Base-by-base conservation (phyloP, 2,329 filamentous ascomycete genomes). In the Nemania sp. region DNA sequence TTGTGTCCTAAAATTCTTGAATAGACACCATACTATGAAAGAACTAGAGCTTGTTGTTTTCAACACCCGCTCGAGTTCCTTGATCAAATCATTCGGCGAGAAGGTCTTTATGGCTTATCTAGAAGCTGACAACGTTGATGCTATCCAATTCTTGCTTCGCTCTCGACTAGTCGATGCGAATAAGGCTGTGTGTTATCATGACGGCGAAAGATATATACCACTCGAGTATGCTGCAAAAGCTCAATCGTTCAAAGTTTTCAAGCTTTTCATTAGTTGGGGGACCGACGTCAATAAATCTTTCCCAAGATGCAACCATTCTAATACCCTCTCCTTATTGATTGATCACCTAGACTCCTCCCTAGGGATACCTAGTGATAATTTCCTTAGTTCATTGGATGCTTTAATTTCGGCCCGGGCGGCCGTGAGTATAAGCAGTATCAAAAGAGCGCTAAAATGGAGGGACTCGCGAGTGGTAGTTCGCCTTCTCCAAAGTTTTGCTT, bases 251-350 rank as follows among this genome's bases (percentile, higher is more conserved):
- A 15, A 29, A 8, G 62, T 52, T 24, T 5, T 32, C 6, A 6
- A 26, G 7, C 22, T 43, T 45, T 54, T 64, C n/a, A 20, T 58
- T 24, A 11, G 4, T 15, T 45, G 2, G 1, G 18, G 18, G 1
- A 45, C 45, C 18, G 62, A 64, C 7, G 45, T 64, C 18, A 64
- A 57, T 11, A 58, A 52, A n/a, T 32, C 53, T 4, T 43, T 64
- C 15, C 6, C 49, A 10, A 1, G 24, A 2, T 1, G 3, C 35
- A 0, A 22, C 27, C 5, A 13, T 5, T 13, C 4, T 10, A 51
- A 26, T 13, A 11, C 47, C 27, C 22, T 51, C 1, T 4, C 15
- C 22, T 27, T 51, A 3, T 27, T 51, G 22, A 51, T 51, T 51
- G 1, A 22, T 5, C 10, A 27, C 47, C 2, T 27, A 20, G 5